Evolutionary conservation across 352 stramenopile species (phyloP).

Genomic region (Blastocystis sp.): DNA sequence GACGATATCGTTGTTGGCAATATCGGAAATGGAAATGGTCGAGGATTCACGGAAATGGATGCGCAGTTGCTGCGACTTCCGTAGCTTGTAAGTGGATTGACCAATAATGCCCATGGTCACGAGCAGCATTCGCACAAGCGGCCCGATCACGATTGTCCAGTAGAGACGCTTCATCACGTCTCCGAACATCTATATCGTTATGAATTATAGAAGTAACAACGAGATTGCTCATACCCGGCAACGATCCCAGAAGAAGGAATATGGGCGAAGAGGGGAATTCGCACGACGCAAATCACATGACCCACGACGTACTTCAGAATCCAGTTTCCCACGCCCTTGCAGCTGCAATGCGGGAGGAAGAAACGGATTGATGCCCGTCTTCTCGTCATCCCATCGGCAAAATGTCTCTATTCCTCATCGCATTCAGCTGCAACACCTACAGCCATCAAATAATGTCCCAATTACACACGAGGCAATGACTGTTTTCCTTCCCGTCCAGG

Average conservation of each 20-base stretch:
- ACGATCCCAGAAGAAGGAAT: neutral
- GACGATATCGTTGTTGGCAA: slow-evolving; percentile 17
- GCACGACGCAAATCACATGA: slow-evolving; percentile 9
- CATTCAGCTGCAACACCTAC: neutral
- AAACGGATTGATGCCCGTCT: slow-evolving; percentile 59
- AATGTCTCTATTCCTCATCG: slow-evolving; percentile 43
- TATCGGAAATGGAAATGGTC: neutral
- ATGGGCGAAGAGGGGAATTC: neutral
- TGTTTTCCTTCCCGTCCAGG: too few species aligned
- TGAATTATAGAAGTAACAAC: neutral
- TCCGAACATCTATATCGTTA: slow-evolving; percentile 3
- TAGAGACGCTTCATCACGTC: slow-evolving; percentile 12
- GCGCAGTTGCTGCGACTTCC: slow-evolving; percentile 25
- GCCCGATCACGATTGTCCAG: slow-evolving; percentile 28
- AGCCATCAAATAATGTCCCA: neutral
- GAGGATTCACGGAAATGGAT: slow-evolving; percentile 22
- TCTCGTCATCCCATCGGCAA: slow-evolving; percentile 58
- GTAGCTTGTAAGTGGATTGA: slow-evolving; percentile 5
- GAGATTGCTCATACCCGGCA: slow-evolving; percentile 40
- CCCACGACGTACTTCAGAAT: slow-evolving; percentile 42
- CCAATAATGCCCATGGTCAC: slow-evolving; percentile 4
- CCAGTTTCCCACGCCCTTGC: slow-evolving; percentile 30
- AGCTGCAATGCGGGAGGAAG: neutral
- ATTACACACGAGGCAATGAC: neutral
- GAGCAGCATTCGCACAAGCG: slow-evolving; percentile 22